A percentile compares a stretch with the other conserved stretches of the same genome.
These are phyloP conservation scores for Acanthamoeba rhysodes DNA, from an alignment of 208 protist genomes.

Conservation along the genomic window DNA sequence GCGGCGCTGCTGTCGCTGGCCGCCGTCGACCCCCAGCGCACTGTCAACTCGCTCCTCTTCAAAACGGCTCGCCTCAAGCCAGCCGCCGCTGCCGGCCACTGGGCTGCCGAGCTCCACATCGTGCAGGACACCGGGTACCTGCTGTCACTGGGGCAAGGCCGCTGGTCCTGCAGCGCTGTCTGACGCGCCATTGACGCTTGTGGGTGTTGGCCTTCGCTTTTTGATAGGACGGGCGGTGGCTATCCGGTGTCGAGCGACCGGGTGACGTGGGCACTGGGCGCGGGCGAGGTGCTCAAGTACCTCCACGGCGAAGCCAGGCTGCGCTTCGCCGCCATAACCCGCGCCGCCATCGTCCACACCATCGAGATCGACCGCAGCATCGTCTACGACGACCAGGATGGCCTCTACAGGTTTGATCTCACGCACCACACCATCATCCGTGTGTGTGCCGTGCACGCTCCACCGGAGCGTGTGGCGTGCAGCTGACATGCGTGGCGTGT, in stretches of 20 bases:
- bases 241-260: constrained; percentile 32
- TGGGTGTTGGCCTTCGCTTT: no score
- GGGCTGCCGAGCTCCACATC: not conserved
- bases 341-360: not conserved
- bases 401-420: not conserved
- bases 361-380: constrained; percentile 9
- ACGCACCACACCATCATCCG: not conserved
- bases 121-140: constrained; percentile 31
- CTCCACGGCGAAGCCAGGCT: not conserved
- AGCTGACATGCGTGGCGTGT: not conserved
- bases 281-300: not conserved
- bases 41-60: constrained; percentile 2
- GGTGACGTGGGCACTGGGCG: constrained; percentile 17
- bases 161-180: no score
- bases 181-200: not conserved
- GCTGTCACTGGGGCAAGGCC: not conserved
- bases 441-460: not conserved
- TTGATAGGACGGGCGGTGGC: not conserved
- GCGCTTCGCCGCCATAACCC: not conserved
- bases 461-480: not conserved
- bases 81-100: not conserved
- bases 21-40: not conserved
- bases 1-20: not conserved
- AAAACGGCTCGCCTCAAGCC: not conserved
- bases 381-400: not conserved